Percentiles rank a stretch among this genome's conserved stretches.
Conservation (phyloP, 2,329 filamentous ascomycete species). For the Hypoxylon sp. region DNA sequence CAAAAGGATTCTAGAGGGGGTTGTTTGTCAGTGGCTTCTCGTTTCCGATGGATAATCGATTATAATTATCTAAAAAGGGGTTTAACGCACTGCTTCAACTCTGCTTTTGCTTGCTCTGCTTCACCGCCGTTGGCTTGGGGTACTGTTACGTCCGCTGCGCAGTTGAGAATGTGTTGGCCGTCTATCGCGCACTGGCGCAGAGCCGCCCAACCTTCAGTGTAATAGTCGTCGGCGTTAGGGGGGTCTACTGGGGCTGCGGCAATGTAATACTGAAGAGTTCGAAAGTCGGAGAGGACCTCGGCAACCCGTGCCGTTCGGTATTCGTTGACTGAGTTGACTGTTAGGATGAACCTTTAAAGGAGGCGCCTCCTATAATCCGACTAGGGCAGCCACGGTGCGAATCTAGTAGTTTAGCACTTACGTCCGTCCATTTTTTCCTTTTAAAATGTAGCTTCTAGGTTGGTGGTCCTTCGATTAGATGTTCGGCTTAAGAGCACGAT, state of each 20-base stretch:
- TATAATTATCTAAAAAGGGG: neutral
- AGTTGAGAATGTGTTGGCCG: conserved; percentile 75
- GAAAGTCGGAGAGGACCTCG: conserved; percentile 74
- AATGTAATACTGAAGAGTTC: conserved; percentile 73
- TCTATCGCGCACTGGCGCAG: conserved; percentile 74
- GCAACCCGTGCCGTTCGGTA: conserved; percentile 72
- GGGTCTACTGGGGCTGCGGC: conserved; percentile 70
- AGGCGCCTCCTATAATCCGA: conserved; percentile 27
- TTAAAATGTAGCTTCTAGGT: conserved; percentile 32
- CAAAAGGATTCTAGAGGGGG: conserved; percentile 64
- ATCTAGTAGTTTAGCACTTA: conserved; percentile 48
- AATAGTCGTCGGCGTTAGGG: conserved; percentile 69
- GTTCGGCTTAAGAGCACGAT: conserved; percentile 18
- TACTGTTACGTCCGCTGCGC: conserved; percentile 73
- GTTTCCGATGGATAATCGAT: neutral
- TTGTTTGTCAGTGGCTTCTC: conserved; percentile 35
- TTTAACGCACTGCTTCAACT: conserved; percentile 71
- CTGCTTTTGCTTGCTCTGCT: conserved; percentile 73
- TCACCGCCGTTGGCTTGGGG: conserved; percentile 67
- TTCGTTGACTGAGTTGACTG: conserved; percentile 67
- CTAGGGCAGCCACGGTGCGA: conserved; percentile 18
- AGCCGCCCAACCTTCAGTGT: conserved; percentile 74
- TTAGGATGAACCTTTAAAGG: conserved; percentile 41
- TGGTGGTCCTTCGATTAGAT: conserved; percentile 18
- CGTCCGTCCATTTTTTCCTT: conserved; percentile 53